Percentiles rank a stretch among this genome's conserved stretches.
These are phyloP conservation scores for Apiospora malaysiana DNA, from an alignment of 2,329 filamentous ascomycete genomes.

Conservation along the genomic window DNA sequence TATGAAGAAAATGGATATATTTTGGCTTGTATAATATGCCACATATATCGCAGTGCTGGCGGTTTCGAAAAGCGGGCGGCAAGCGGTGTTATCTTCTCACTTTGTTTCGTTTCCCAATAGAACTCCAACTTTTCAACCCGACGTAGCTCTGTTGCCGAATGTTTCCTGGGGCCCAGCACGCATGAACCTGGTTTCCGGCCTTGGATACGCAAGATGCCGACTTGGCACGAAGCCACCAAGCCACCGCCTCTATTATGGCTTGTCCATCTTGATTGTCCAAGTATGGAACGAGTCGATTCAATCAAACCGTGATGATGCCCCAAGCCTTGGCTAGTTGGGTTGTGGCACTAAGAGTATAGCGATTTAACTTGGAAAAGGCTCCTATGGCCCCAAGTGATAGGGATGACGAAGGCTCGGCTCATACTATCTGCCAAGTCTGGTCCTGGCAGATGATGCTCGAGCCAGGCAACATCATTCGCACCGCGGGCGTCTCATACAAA, in stretches of 20 bases:
- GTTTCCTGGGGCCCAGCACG: not conserved
- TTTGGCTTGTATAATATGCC: not conserved
- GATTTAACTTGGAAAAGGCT: not conserved
- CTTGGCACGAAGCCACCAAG: not conserved
- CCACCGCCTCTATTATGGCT: not conserved
- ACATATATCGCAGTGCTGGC: not conserved
- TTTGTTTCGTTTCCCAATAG: slow-evolving; percentile 1
- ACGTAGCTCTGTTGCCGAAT: not conserved
- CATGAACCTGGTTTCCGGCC: not conserved
- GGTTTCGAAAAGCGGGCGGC: not conserved
- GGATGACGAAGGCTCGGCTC: not conserved
- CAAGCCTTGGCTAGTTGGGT: not conserved
- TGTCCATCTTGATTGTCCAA: not conserved
- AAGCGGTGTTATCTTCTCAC: too few species aligned
- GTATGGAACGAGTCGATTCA: not conserved
- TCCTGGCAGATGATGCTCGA: not conserved
- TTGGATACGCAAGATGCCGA: not conserved
- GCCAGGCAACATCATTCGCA: slow-evolving; percentile 3
- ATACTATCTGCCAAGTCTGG: not conserved
- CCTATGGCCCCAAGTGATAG: not conserved
- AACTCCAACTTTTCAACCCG: not conserved
- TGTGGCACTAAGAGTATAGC: not conserved
- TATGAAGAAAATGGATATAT: not conserved
- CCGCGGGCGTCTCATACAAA: not conserved
- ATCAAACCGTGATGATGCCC: slow-evolving; percentile 1